Percentiles rank a stretch among this genome's conserved stretches.
Evolutionary conservation across 2,329 filamentous ascomycete genomes (phyloP).

Genomic region (Claviceps lovelessii): DNA sequence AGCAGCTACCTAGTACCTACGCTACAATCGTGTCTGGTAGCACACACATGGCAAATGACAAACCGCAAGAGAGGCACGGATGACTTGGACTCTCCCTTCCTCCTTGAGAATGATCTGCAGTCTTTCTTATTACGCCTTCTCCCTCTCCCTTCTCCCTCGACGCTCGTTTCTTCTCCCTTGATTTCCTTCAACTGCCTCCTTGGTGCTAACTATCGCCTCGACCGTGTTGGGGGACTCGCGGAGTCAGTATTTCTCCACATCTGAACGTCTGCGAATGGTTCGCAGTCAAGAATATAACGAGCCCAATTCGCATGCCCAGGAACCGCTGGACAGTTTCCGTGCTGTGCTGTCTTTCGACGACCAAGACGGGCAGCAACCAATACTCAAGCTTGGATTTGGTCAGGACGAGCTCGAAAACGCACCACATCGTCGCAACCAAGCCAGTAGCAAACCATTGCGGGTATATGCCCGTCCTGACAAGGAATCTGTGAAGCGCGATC

Average conservation of each 20-base stretch:
- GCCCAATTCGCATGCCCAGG: slow-evolving; percentile 14
- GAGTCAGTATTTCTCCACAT: slow-evolving; percentile 54
- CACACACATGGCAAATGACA: slow-evolving; percentile 1
- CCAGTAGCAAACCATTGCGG: not conserved
- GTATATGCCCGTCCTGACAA: slow-evolving; percentile 1
- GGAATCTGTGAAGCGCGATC: slow-evolving; percentile 43
- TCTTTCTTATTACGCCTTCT: not conserved
- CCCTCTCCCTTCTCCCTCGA: not conserved
- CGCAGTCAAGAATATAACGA: slow-evolving; percentile 25
- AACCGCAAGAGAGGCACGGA: not conserved
- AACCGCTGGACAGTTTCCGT: slow-evolving; percentile 11
- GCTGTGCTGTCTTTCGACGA: slow-evolving; percentile 6
- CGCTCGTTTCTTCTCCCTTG: not conserved
- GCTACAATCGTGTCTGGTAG: not conserved
- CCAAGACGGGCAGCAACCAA: slow-evolving; percentile 1
- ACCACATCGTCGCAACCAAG: slow-evolving; percentile 3
- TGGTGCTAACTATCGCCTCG: not conserved
- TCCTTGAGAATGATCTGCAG: not conserved
- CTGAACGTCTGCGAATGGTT: slow-evolving; percentile 54
- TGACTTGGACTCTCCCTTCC: not conserved
- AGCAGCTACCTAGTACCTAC: slow-evolving; percentile 4
- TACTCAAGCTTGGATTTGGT: slow-evolving; percentile 5
- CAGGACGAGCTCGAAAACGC: slow-evolving; percentile 8
- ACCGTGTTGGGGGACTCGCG: not conserved
- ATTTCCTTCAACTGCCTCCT: not conserved